Evolutionary conservation across 805 yeast genomes (phyloP), one percentile per base, ranked within the genome.

Genomic region (Maudiozyma turicensis): DNA sequence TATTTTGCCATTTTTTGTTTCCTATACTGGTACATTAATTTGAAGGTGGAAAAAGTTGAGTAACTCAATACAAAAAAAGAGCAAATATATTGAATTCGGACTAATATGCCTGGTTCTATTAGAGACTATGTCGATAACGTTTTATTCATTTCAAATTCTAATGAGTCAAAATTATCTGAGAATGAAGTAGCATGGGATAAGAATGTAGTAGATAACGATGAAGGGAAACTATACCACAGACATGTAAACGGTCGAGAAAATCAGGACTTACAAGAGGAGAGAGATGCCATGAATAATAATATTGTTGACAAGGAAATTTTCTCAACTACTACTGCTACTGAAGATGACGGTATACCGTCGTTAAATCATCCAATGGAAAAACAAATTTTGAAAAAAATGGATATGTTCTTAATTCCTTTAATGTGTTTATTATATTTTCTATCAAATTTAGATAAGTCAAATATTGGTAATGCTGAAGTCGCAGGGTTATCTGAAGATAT

Each of bases 401-500:
- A 76, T 54, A 55, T 59, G 44, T 66, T 65, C 44, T 55, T 75
- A 11, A 61, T 75, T 44, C 78, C 80, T 1, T 58, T 75, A 48
- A 60, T 75, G 49, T 61, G 72, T 8, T 50, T 69, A 20, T 60
- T 72, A 41, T 76, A 75, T 57, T 69, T 76, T 49, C 63, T 73
- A 43, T 72, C 79, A 3, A 69, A 71, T 44, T 62, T 79, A 49
- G 84, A 79, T 60, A 70, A 77, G 51, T 74, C 81, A 11, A 78
- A 78, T 57, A 76, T 79, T 48, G 82, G 83, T 54, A 79, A 79
- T 57, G 83, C 83, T 8, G 70, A 70, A 40, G 69, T 75, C 3
- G 82, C 80, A 11, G 83, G 84, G 4, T 54, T 78, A 52, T 60
- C 68, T 0, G 65, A 65, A 30, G 74, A 70, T 48, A 49, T 76